Base-by-base conservation (phyloP, 257 asterid genomes). In the Solanum rostratum region DNA sequence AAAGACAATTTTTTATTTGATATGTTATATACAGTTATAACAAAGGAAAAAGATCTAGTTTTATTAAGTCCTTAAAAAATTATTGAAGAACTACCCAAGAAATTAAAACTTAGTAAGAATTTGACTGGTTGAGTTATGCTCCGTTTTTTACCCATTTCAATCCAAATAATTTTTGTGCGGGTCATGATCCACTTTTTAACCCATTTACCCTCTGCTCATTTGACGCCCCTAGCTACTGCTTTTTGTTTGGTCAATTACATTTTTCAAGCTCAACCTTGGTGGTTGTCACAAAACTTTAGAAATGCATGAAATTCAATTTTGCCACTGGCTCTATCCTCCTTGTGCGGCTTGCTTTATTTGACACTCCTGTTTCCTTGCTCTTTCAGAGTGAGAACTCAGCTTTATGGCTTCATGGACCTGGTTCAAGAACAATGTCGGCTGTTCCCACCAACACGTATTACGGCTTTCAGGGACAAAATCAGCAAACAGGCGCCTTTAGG, bases 351-450 rank as follows among this genome's bases (percentile, higher is more conserved):
- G 46, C 81, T 50, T 50, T 50, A 78, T 15, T 50, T 50, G 63
- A 50, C 12, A 6, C 41, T 81, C 55, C 5, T 62, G 50, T 19
- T 80, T 73, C 80, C 7, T 13, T 43, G 11, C 62, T 82, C 60
- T 78, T 78, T 85, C 92, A 95, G 98, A 93, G 82, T 29, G 98
- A 95, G 83, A 94, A 86, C 86, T 84, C 95, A 11, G 92, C 93
- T 16, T 83, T 88, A 90, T 94, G 98, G 98, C 95, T 89, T 70
- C 98, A 95, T 7, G 97, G 96, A 46, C 91, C 87, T 73, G 91
- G 90, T 88, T 94, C 98, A 20, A 90, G 97, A 90, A 90, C 97
- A 65, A 84, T 87, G 87, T 88, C 96, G 41, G 93, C 94, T 59
- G 91, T 90, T 82, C 98, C 97, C 13, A 89, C 97, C 39, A 90